A percentile compares a stretch with the other conserved stretches of the same genome.
These are phyloP conservation scores for Lizanozyma gosingica DNA, from an alignment of 1,139 yeast species.

Conservation along the genomic window DNA sequence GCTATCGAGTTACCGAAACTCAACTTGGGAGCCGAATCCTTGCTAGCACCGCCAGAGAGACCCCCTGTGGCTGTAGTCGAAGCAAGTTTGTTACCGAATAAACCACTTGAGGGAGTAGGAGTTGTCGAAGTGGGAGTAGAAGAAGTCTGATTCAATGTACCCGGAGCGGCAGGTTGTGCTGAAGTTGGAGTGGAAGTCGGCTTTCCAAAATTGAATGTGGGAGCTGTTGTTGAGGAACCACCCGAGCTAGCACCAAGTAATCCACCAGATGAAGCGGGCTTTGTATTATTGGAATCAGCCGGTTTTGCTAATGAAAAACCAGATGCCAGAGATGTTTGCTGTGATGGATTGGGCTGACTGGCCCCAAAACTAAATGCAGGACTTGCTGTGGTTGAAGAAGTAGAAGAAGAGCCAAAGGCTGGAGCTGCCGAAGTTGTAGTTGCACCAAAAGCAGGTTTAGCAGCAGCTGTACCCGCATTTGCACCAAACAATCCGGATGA, in stretches of 20 bases:
- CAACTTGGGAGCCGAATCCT: background rate
- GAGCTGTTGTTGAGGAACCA: no score
- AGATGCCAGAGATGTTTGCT: background rate
- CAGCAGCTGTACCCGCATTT: slow-evolving; percentile 3
- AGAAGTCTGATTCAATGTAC: slow-evolving; percentile 1
- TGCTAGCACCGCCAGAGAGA: no score
- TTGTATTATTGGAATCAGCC: background rate
- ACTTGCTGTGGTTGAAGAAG: background rate
- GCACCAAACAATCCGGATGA: slow-evolving; percentile 7
- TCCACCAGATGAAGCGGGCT: background rate
- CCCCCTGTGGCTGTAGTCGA: background rate
- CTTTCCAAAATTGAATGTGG: background rate
- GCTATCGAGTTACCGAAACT: slow-evolving; percentile 2
- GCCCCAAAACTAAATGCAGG: background rate
- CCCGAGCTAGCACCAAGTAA: no score
- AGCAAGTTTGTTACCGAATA: slow-evolving; percentile 5
- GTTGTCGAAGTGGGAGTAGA: slow-evolving; percentile 3
- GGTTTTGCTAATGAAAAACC: background rate
- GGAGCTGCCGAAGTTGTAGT: slow-evolving; percentile 4
- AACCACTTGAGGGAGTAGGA: slow-evolving; percentile 3
- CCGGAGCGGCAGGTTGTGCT: background rate
- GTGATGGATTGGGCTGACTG: no score
- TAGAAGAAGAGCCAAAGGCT: slow-evolving; percentile 5
- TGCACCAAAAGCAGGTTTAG: slow-evolving; percentile 1
- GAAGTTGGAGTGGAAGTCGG: no score